These are phyloP conservation scores for Fonsecaea erecta DNA, from an alignment of 2,329 filamentous ascomycete species.

Conservation along the genomic window DNA sequence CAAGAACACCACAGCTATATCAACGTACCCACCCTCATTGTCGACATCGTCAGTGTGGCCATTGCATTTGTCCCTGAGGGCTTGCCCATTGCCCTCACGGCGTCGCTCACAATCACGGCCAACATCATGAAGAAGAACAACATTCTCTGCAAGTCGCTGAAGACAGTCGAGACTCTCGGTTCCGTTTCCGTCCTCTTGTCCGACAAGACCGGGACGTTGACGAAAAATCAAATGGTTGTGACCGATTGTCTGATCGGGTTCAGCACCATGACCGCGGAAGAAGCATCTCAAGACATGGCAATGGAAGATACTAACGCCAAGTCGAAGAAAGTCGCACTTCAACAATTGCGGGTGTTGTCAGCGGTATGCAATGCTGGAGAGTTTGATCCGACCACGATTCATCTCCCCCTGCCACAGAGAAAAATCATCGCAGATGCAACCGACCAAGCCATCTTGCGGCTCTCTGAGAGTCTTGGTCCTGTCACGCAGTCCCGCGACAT, in stretches of 20 bases:
- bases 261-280: conserved; percentile 57
- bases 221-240: conserved; percentile 72
- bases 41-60: conserved; percentile 72
- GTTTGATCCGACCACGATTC: conserved; percentile 69
- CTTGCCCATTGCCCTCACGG: conserved; percentile 70
- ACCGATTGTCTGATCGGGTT: conserved; percentile 68
- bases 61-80: conserved; percentile 79
- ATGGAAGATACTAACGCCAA: conserved; percentile 36
- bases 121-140: conserved; percentile 78
- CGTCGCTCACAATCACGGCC: conserved; percentile 74
- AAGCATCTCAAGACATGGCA: conserved; percentile 53
- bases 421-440: conserved; percentile 76
- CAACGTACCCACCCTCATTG: conserved; percentile 71
- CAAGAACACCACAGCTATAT: conserved; percentile 72
- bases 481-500: conserved; percentile 64
- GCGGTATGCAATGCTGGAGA: conserved; percentile 76
- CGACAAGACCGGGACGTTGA: conserved; percentile 70
- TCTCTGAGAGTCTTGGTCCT: conserved; percentile 68
- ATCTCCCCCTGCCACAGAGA: conserved; percentile 63
- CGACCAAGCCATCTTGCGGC: conserved; percentile 73
- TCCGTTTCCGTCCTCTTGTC: conserved; percentile 75
- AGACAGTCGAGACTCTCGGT: conserved; percentile 77
- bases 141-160: conserved; percentile 78
- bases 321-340: conserved; percentile 49
- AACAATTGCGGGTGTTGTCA: conserved; percentile 65